Conservation (phyloP, 805 yeast species). For the Kuraishia cidri region DNA sequence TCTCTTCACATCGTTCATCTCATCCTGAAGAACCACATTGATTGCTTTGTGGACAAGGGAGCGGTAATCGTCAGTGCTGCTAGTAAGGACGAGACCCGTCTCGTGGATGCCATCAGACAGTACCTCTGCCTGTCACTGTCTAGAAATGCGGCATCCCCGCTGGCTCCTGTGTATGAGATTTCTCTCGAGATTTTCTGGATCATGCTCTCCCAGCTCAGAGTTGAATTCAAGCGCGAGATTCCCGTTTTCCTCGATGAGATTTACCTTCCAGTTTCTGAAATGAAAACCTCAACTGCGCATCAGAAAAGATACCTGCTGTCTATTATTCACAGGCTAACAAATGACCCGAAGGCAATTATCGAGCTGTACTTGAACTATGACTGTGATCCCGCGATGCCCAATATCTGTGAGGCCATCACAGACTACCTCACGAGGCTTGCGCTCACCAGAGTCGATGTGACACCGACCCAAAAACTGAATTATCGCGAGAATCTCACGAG, state of each 20-base stretch:
- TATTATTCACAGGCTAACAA: conserved; percentile 73
- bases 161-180: conserved; percentile 87
- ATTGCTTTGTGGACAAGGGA: conserved; percentile 58
- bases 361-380: conserved; percentile 94
- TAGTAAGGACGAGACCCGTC: conserved; percentile 45
- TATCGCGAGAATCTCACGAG: conserved; percentile 41
- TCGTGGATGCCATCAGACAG: conserved; percentile 76
- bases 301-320: conserved; percentile 84
- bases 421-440: conserved; percentile 72
- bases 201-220: conserved; percentile 70
- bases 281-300: conserved; percentile 85
- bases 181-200: conserved; percentile 93
- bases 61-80: conserved; percentile 42
- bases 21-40: conserved; percentile 77
- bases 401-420: conserved; percentile 75
- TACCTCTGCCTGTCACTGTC: conserved; percentile 77
- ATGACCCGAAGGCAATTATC: conserved; percentile 83
- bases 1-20: conserved; percentile 85
- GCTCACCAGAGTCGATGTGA: conserved; percentile 59
- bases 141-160: conserved; percentile 85
- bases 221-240: conserved; percentile 85
- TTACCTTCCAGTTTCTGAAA: conserved; percentile 88
- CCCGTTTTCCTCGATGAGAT: conserved; percentile 91
- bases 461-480: conserved; percentile 54
- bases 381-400: conserved; percentile 77